phyloP scores from a whole-genome alignment of 371 early-diverging fungal genomes.

The Rhizopus microsporus region DNA sequence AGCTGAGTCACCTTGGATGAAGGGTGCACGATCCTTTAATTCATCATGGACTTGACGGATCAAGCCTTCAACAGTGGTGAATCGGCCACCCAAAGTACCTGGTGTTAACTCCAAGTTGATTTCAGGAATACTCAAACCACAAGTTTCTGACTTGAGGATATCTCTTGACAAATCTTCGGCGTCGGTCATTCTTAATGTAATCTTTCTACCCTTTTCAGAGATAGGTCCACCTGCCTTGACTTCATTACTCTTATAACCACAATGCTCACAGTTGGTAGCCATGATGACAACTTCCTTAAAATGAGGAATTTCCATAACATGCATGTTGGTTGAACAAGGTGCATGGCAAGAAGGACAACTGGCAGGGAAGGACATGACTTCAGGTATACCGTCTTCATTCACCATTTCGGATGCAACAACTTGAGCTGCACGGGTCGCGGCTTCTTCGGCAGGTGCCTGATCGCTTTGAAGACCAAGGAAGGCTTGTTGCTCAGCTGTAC shows the following conservation, averaged over 20 bases:
- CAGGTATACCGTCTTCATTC: slow-evolving; percentile 58
- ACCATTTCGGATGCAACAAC: slow-evolving; percentile 27
- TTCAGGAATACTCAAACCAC: slow-evolving; percentile 89
- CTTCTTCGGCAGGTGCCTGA: slow-evolving; percentile 36
- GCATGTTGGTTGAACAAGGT: slow-evolving; percentile 91
- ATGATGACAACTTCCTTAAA: slow-evolving; percentile 96
- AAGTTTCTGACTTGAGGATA: slow-evolving; percentile 94
- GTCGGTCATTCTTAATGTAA: slow-evolving; percentile 79
- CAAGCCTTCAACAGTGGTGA: slow-evolving; percentile 95
- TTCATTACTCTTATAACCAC: slow-evolving; percentile 95
- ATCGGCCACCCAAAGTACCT: slow-evolving; percentile 96
- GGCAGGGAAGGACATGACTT: slow-evolving; percentile 79
- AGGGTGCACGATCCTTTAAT: slow-evolving; percentile 69
- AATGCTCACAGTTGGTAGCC: slow-evolving; percentile 91
- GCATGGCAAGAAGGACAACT: slow-evolving; percentile 86
- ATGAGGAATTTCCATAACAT: slow-evolving; percentile 88
- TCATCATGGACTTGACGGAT: slow-evolving; percentile 88
- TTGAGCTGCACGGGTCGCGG: slow-evolving; percentile 33
- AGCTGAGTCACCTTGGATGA: slow-evolving; percentile 77
- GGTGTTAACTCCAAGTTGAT: slow-evolving; percentile 79
- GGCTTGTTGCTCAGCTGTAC: slow-evolving; percentile 80
- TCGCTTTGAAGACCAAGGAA: slow-evolving; percentile 73
- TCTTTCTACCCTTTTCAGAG: slow-evolving; percentile 74
- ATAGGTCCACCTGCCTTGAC: slow-evolving; percentile 95
- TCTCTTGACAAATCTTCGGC: slow-evolving; percentile 90